Conservation (phyloP, 2,329 filamentous ascomycete species). For the Shiraia bambusicola region DNA sequence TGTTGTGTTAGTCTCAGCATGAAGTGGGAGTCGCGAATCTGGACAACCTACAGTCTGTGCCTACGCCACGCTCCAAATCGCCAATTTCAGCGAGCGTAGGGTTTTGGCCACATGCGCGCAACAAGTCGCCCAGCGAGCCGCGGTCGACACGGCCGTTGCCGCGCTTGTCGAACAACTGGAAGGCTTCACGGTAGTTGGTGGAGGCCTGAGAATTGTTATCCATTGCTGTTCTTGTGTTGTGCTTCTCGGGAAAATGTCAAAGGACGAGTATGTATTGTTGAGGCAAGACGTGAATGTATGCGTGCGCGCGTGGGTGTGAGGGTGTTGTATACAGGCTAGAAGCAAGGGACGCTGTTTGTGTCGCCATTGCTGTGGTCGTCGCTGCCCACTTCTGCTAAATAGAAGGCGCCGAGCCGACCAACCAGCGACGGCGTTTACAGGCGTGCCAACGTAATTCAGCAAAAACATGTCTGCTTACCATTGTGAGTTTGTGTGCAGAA, state of each 20-base stretch:
- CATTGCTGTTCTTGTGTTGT: slow-evolving; percentile 27
- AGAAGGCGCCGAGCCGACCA: slow-evolving; percentile 17
- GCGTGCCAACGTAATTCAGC: slow-evolving; percentile 8
- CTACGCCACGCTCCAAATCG: slow-evolving; percentile 87
- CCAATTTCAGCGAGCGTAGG: slow-evolving; percentile 90
- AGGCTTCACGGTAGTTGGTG: slow-evolving; percentile 99
- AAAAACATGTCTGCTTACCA: slow-evolving; percentile 18
- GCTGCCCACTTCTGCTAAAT: slow-evolving; percentile 9
- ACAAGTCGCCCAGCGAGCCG: slow-evolving; percentile 85
- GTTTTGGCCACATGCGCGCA: slow-evolving; percentile 97
- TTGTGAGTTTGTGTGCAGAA: slow-evolving; percentile 13
- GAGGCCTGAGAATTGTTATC: slow-evolving; percentile 58
- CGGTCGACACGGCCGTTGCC: slow-evolving; percentile 88
- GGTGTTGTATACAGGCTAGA: slow-evolving; percentile 1
- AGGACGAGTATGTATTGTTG: slow-evolving; percentile 6
- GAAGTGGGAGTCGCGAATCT: neutral
- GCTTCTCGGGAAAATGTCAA: slow-evolving; percentile 3
- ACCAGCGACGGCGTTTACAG: slow-evolving; percentile 12
- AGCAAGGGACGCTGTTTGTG: slow-evolving; percentile 18
- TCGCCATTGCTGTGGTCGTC: slow-evolving; percentile 8
- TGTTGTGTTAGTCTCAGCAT: neutral
- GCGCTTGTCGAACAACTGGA: slow-evolving; percentile 99
- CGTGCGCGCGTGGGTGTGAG: slow-evolving; percentile 3
- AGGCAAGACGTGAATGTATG: slow-evolving; percentile 5
- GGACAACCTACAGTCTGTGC: slow-evolving; percentile 77